A percentile compares a stretch with the other conserved stretches of the same genome.
These are phyloP conservation scores for Paraphaeosphaeria minitans DNA, from an alignment of 2,329 filamentous ascomycete species.

Conservation along the genomic window DNA sequence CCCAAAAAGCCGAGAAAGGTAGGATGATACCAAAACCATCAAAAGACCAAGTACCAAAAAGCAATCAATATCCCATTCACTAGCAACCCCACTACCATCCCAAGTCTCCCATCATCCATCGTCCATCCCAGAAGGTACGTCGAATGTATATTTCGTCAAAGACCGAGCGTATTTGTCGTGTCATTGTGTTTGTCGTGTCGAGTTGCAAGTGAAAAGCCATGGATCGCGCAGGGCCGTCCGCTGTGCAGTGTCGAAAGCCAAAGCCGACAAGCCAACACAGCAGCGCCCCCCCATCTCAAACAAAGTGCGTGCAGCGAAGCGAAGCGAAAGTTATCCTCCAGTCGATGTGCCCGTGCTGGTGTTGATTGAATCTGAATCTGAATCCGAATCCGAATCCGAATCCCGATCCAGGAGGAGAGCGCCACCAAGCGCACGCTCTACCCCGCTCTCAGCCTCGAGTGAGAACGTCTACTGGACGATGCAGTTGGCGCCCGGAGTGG, in stretches of 20 bases:
- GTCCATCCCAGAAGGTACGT: too few relatives aligned
- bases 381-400: too few relatives aligned
- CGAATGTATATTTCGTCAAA: neutral
- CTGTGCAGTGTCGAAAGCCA: too few relatives aligned
- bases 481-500: conserved; percentile 11
- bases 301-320: neutral
- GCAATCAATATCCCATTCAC: neutral
- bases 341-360: too few relatives aligned
- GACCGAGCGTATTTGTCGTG: neutral
- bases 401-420: neutral
- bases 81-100: neutral
- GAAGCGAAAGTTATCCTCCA: neutral
- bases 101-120: neutral
- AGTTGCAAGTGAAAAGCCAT: too few relatives aligned
- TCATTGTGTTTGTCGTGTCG: too few relatives aligned
- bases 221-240: neutral
- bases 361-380: too few relatives aligned
- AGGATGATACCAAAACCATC: neutral
- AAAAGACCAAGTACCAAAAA: neutral
- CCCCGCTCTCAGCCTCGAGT: neutral
- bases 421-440: neutral
- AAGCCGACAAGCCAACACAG: too few relatives aligned
- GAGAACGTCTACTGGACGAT: conserved; percentile 8
- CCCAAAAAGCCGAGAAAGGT: neutral
- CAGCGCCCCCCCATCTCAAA: too few relatives aligned